These are phyloP conservation scores for Penicillium hordei DNA, from an alignment of 2,329 filamentous ascomycete species.

Conservation along the genomic window DNA sequence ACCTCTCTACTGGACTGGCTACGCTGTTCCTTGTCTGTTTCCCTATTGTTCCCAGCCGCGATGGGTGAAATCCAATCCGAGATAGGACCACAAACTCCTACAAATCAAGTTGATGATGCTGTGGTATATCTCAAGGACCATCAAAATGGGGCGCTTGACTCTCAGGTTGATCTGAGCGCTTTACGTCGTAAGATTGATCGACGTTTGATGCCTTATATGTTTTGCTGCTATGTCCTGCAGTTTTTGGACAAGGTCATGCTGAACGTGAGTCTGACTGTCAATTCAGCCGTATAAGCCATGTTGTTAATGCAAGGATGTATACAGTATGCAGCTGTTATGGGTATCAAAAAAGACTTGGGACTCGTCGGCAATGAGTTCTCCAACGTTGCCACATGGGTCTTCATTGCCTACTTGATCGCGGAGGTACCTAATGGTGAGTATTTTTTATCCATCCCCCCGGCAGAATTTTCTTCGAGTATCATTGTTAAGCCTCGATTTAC, in stretches of 20 bases:
- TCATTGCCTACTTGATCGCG: conserved; percentile 58
- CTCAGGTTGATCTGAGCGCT: conserved; percentile 19
- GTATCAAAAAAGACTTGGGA: conserved; percentile 54
- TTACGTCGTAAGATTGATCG: conserved; percentile 34
- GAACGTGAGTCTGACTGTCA: conserved; percentile 21
- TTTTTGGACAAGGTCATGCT: conserved; percentile 38
- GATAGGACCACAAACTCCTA: not conserved
- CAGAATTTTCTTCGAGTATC: not conserved
- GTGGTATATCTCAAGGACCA: conserved; percentile 25
- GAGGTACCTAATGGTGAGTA: conserved; percentile 58
- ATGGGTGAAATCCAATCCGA: conserved; percentile 19
- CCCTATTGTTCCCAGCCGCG: not conserved
- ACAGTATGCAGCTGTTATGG: conserved; percentile 62
- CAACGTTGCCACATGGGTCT: conserved; percentile 61
- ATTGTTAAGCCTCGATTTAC: not conserved
- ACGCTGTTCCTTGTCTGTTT: not conserved
- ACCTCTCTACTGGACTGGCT: not conserved
- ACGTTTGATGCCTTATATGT: conserved; percentile 35
- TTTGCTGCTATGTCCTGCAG: conserved; percentile 35
- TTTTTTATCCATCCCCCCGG: not conserved
- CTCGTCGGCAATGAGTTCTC: conserved; percentile 60
- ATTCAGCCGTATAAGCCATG: not conserved
- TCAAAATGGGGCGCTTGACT: not conserved
- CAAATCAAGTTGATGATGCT: conserved; percentile 21
- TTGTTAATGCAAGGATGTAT: not conserved